Evolutionary conservation across 202 grass and related monocot genomes (phyloP).

Genomic region (Alloteropsis angusta): DNA sequence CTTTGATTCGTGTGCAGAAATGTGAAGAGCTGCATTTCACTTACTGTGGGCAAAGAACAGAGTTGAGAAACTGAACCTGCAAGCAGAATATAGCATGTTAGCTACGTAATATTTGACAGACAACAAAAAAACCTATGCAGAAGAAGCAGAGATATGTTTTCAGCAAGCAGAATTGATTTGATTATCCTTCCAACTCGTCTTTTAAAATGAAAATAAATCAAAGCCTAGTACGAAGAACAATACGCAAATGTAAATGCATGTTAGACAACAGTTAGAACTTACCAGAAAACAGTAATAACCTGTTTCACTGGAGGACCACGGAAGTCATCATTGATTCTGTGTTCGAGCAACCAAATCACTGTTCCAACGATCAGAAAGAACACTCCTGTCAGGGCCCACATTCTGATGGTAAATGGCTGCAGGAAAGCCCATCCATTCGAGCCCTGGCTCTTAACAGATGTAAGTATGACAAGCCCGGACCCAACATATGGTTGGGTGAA

Average conservation of each 20-base stretch:
- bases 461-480: constrained; percentile 74
- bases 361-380: constrained; percentile 71
- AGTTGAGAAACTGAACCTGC: constrained; percentile 93
- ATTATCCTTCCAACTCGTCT: not conserved
- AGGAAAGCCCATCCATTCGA: constrained; percentile 74
- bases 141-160: constrained; percentile 8
- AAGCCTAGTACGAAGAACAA: not conserved
- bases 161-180: not conserved
- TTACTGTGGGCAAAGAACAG: constrained; percentile 90
- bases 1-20: not conserved
- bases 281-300: constrained; percentile 74
- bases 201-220: not conserved
- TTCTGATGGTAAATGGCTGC: constrained; percentile 69
- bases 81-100: constrained; percentile 1
- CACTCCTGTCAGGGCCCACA: constrained; percentile 70
- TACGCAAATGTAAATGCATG: not conserved
- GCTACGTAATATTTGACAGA: not conserved
- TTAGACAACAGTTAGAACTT: constrained; percentile 14
- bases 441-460: constrained; percentile 48
- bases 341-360: constrained; percentile 79
- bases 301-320: constrained; percentile 70
- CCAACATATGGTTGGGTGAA: constrained; percentile 74
- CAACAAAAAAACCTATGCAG: not conserved
- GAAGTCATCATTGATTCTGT: constrained; percentile 87
- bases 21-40: constrained; percentile 24